Conservation (phyloP, 176 grass and related monocot species). For the Eragrostis nindensis region DNA sequence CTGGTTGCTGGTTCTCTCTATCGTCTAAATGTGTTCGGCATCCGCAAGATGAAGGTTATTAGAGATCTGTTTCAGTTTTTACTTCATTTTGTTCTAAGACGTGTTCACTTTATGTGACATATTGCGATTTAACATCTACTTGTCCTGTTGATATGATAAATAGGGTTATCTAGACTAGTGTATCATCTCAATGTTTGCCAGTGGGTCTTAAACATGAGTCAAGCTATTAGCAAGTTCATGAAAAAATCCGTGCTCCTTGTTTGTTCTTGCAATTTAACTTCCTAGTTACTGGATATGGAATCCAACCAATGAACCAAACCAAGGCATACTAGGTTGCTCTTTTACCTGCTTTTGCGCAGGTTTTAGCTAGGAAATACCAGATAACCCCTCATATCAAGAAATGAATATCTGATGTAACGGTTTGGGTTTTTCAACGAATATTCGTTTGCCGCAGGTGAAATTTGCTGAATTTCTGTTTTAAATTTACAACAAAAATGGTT, state of each 20-base stretch:
- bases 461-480: neutral
- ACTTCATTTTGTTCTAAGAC: constrained; percentile 5
- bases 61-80: neutral
- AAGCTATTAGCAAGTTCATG: neutral
- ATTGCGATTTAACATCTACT: constrained; percentile 1
- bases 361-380: neutral
- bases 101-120: neutral
- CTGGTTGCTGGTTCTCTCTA: constrained; percentile 80
- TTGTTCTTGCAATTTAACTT: neutral
- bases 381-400: neutral
- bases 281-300: constrained; percentile 38
- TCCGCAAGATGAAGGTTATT: constrained; percentile 76
- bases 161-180: constrained; percentile 20
- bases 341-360: neutral
- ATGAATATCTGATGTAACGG: neutral
- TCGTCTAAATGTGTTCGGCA: constrained; percentile 71
- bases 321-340: constrained; percentile 24
- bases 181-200: constrained; percentile 9
- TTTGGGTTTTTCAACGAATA: too few species aligned
- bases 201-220: neutral
- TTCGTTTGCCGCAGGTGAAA: neutral
- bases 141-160: neutral
- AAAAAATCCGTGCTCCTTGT: neutral
- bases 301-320: constrained; percentile 25
- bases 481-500: neutral